Conservation (phyloP, 148 eudicot genomes). For the Rhododendron ferrugineum region DNA sequence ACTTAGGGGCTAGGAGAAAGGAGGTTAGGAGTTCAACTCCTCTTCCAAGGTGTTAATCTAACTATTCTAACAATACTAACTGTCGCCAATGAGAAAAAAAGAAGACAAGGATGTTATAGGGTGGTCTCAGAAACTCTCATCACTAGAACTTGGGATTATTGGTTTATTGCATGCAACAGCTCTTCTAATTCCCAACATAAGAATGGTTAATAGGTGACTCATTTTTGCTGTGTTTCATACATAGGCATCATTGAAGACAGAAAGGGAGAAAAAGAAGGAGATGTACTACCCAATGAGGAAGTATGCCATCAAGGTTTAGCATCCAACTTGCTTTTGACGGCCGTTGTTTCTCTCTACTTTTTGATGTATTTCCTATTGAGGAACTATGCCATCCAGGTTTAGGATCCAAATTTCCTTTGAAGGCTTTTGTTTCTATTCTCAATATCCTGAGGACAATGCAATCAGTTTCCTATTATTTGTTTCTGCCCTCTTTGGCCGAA, state of each 20-base stretch:
- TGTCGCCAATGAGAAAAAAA: not conserved
- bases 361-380: slow-evolving; percentile 60
- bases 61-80: not conserved
- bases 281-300: slow-evolving; percentile 73
- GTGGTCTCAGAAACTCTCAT: not conserved
- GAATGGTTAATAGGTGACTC: not conserved
- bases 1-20: not conserved
- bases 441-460: not conserved
- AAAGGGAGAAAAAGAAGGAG: slow-evolving; percentile 65
- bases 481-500: not conserved
- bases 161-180: not conserved
- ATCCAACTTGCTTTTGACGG: slow-evolving; percentile 2
- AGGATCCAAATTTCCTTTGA: slow-evolving; percentile 17
- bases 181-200: not conserved
- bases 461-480: not conserved
- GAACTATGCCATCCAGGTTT: slow-evolving; percentile 66
- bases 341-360: not conserved
- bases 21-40: not conserved
- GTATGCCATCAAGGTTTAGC: slow-evolving; percentile 73
- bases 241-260: slow-evolving; percentile 72
- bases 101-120: not conserved
- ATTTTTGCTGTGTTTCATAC: not conserved
- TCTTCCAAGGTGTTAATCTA: not conserved
- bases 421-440: not conserved
- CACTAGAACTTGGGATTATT: not conserved